phyloP scores from a whole-genome alignment of 306 rosid genomes.

The Pueraria montana region DNA sequence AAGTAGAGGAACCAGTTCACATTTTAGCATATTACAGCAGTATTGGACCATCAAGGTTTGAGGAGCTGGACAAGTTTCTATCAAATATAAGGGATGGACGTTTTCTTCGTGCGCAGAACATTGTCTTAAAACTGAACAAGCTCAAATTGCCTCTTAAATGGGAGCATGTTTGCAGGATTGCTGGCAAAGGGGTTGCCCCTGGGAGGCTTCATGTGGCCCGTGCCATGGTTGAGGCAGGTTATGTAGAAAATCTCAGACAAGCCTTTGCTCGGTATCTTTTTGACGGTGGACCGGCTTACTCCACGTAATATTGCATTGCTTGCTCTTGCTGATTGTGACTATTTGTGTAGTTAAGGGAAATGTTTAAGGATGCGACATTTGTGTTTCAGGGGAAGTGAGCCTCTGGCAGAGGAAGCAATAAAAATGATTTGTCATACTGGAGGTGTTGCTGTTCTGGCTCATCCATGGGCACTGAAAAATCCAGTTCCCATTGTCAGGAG shows the following conservation, averaged over 20 bases:
- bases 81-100: constrained; percentile 93
- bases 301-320: constrained; percentile 72
- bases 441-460: constrained; percentile 97
- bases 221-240: constrained; percentile 94
- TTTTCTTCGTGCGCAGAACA: constrained; percentile 83
- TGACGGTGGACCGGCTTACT: constrained; percentile 97
- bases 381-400: constrained; percentile 92
- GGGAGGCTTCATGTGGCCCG: constrained; percentile 97
- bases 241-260: constrained; percentile 89
- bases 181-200: constrained; percentile 97
- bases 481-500: constrained; percentile 74
- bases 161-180: constrained; percentile 93
- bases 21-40: constrained; percentile 96
- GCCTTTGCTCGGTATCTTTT: constrained; percentile 90
- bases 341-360: constrained; percentile 25
- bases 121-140: constrained; percentile 83
- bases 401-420: constrained; percentile 81
- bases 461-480: constrained; percentile 95
- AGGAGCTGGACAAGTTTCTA: constrained; percentile 75
- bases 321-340: constrained; percentile 30
- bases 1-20: constrained; percentile 91
- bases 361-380: constrained; percentile 23
- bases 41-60: constrained; percentile 80
- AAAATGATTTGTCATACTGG: constrained; percentile 81
- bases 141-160: constrained; percentile 89